Evolutionary conservation across 345 rosid species (phyloP).

Genomic region (Eucalyptus erythrocorys): DNA sequence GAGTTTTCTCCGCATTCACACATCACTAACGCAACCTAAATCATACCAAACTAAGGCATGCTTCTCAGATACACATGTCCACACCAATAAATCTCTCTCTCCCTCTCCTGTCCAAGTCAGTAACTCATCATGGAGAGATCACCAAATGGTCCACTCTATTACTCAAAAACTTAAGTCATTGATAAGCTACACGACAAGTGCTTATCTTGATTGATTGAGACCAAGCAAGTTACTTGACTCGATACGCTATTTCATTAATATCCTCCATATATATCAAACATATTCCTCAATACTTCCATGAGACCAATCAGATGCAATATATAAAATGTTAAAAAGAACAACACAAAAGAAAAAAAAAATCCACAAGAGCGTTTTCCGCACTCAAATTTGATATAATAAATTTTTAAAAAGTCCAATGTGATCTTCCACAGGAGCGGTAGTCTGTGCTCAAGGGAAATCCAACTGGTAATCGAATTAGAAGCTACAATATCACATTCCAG

Average conservation of each 20-base stretch:
- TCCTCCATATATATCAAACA: neutral
- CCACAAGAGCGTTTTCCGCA: neutral
- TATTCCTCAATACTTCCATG: neutral
- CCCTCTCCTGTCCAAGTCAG: neutral
- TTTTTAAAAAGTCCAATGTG: no score
- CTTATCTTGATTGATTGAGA: neutral
- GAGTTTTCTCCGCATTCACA: neutral
- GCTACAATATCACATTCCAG: no score
- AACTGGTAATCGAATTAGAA: no score
- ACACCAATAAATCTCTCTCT: neutral
- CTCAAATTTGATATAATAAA: neutral
- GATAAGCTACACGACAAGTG: neutral
- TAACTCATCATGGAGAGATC: neutral
- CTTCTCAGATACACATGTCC: neutral
- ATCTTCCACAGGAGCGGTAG: no score
- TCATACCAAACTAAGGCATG: neutral
- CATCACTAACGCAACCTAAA: neutral
- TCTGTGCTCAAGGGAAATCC: no score
- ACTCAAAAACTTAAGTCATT: neutral
- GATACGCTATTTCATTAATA: neutral
- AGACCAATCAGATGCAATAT: neutral
- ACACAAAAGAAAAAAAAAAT: neutral
- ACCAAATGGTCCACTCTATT: neutral
- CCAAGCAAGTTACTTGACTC: neutral
- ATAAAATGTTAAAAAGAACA: neutral